Conservation (phyloP, 352 stramenopile species). For the Phytophthora vignae region DNA sequence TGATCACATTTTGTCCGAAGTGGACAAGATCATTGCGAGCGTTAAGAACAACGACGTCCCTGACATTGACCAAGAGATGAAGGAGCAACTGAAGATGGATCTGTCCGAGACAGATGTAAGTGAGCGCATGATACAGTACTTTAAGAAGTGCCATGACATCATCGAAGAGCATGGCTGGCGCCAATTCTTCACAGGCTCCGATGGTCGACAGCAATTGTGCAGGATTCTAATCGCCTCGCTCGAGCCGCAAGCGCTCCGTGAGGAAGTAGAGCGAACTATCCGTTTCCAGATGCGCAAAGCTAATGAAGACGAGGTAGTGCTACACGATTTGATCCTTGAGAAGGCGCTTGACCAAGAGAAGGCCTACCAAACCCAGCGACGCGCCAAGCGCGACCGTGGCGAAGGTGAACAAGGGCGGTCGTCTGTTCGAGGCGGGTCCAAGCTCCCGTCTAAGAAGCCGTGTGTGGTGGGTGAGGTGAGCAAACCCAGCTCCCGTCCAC, state of each 20-base stretch:
- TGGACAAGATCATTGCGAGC: too few relatives aligned
- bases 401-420: too few relatives aligned
- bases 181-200: background rate
- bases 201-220: background rate
- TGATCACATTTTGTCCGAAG: too few relatives aligned
- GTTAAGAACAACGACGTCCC: background rate
- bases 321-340: background rate
- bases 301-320: background rate
- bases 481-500: too few relatives aligned
- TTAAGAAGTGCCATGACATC: background rate
- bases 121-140: too few relatives aligned
- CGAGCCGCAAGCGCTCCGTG: background rate
- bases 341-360: constrained; percentile 5
- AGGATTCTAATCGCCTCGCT: background rate
- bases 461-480: background rate
- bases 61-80: background rate
- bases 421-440: too few relatives aligned
- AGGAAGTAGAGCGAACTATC: background rate
- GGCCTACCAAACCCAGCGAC: background rate
- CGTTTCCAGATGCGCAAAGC: background rate
- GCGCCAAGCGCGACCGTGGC: constrained; percentile 3
- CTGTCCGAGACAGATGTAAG: too few relatives aligned
- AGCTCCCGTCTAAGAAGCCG: background rate
- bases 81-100: too few relatives aligned
- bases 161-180: constrained; percentile 5